These are phyloP conservation scores for Lachnellula willkommii DNA, from an alignment of 2,329 filamentous ascomycete genomes.

Conservation along the genomic window DNA sequence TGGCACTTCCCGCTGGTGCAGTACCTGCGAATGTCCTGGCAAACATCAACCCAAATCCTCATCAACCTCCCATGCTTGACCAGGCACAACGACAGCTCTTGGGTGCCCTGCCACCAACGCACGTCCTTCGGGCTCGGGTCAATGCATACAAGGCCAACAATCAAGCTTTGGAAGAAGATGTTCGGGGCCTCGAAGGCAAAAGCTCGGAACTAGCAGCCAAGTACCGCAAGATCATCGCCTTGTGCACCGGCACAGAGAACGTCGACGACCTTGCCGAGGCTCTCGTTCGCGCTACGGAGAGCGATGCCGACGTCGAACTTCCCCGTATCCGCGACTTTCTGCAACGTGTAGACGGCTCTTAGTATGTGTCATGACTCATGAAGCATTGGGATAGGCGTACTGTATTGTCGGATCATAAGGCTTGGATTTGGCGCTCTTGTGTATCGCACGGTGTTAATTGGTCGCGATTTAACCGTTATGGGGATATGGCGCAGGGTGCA, in stretches of 20 bases:
- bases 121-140: slow-evolving; percentile 61
- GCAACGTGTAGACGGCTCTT: slow-evolving; percentile 55
- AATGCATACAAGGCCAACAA: slow-evolving; percentile 68
- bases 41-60: slow-evolving; percentile 20
- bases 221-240: slow-evolving; percentile 79
- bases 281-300: slow-evolving; percentile 82
- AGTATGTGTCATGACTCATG: background rate
- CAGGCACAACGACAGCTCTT: slow-evolving; percentile 38
- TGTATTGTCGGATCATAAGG: background rate
- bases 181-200: slow-evolving; percentile 66
- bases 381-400: background rate
- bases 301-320: slow-evolving; percentile 73
- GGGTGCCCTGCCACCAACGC: slow-evolving; percentile 48
- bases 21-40: slow-evolving; percentile 24
- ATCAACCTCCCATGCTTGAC: slow-evolving; percentile 41
- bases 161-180: slow-evolving; percentile 59
- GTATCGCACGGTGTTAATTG: too few relatives aligned
- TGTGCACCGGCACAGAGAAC: slow-evolving; percentile 71
- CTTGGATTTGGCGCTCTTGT: too few relatives aligned
- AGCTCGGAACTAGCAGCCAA: slow-evolving; percentile 81
- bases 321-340: slow-evolving; percentile 73
- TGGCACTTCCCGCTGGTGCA: slow-evolving; percentile 18
- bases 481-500: too few relatives aligned
- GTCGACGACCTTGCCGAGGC: slow-evolving; percentile 77
- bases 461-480: too few relatives aligned